Evolutionary conservation across 768 basidiomycete genomes (phyloP), one percentile per base, ranked within the genome.

Genomic region (Leccinum ochraceum): DNA sequence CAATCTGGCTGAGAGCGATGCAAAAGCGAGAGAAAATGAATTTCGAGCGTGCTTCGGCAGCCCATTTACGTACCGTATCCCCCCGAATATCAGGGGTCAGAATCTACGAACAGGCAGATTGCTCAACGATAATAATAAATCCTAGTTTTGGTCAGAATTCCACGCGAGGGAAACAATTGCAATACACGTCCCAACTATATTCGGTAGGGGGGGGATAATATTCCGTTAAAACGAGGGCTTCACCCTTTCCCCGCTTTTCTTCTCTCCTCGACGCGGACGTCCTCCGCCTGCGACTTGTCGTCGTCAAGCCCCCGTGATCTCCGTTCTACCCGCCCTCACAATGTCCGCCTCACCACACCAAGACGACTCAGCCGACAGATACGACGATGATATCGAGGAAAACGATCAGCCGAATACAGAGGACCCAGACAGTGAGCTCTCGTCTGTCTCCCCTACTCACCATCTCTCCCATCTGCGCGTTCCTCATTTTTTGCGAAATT

Each of bases 211-310:
- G 49, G 78, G 80, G 78, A 80, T 83, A 81, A 71, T 78, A 81
- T 83, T 85, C 68, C 83, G 84, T 85, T 88, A 90, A 90, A 89
- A 86, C 85, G 83, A 83, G 83, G 76, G 77, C 78, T 76, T 77
- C 77, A 81, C 78, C 79, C 80, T 86, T 83, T 82, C 79, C 81
- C 85, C 85, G 83, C 80, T 80, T 82, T 84, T 78, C 72, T 75
- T 76, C 75, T 75, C 74, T 69, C 76, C 74, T 76, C 77, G 75
- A 70, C 75, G 72, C 77, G 64, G 65, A 65, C 74, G 58, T 66
- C 66, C 65, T 66, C 53, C 50, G 56, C 64, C 67, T 66, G 14
- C 56, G 60, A 63, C 61, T 58, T 54, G 65, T 62, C 64, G 54
- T 36, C 57, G 46, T 42, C 67, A 32, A 63, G 64, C 66, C 60